Base-by-base conservation (phyloP, 768 basidiomycete species). In the Kwoniella heveanensis region DNA sequence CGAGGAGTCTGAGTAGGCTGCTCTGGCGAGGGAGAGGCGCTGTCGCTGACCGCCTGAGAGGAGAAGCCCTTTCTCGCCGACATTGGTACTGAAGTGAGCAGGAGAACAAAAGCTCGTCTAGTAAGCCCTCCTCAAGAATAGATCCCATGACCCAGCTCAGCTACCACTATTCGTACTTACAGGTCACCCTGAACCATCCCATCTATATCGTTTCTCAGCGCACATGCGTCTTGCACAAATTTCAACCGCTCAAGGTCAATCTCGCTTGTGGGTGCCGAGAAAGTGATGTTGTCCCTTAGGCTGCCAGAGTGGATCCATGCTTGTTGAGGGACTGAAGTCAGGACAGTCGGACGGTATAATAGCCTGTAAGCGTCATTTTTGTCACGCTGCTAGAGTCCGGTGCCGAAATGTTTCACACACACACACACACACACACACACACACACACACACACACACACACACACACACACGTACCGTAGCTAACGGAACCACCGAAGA, bases 31-130 rank as follows among this genome's bases (percentile, higher is more conserved):
- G 49, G 67, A 71, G 10, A 77, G 62, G 25, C 77, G 71, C 32
- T 74, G 73, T 32, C 72, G 66, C 50, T 80, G 80, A 17, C 77
- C 79, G 4, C 77, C 81, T 0, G 77, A 80, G 2, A 82, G 69
- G 1, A 74, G 78, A 53, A 82, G 77, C 0, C 90, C 90, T 72
- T 87, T 87, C 79, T 91, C 90, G 15, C 91, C 92, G 67, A 94
- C 89, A 80, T 91, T 90, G 1, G 91, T 74, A 12, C 58, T 66
- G 12, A 17, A 12, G 19, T 19, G 10, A 44, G 10, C 39, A 44
- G 3, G 15, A 3, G 7, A 44, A 44, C n/a, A n/a, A n/a, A n/a
- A n/a, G n/a, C n/a, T n/a, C n/a, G n/a, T n/a, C n/a, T n/a, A n/a
- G n/a, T n/a, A n/a, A n/a, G n/a, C n/a, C n/a, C n/a, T n/a, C n/a